Evolutionary conservation across 768 basidiomycete species (phyloP).

Genomic region (Scleroderma bovista): DNA sequence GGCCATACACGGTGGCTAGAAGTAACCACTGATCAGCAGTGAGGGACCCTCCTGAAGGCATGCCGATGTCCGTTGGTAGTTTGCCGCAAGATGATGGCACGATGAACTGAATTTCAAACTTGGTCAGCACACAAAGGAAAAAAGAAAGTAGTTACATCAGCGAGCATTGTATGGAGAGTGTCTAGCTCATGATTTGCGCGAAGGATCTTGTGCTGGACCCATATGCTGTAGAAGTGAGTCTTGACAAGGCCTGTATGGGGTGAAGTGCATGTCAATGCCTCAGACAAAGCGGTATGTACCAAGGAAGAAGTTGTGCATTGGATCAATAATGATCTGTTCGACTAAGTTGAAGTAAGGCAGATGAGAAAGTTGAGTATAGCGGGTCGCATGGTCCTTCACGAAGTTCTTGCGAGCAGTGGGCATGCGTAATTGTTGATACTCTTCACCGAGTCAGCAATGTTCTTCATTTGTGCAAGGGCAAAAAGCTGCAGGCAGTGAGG

Average conservation of each 20-base stretch:
- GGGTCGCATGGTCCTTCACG: constrained; percentile 1
- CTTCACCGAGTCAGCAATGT: too few relatives aligned
- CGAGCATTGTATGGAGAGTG: not conserved
- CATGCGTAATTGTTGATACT: too few relatives aligned
- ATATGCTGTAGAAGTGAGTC: not conserved
- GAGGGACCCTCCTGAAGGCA: not conserved
- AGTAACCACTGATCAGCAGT: too few relatives aligned
- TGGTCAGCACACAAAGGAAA: too few relatives aligned
- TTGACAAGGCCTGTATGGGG: not conserved
- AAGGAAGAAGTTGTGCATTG: constrained; percentile 34
- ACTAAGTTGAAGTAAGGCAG: constrained; percentile 33
- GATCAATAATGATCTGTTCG: constrained; percentile 25
- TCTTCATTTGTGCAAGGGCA: too few relatives aligned
- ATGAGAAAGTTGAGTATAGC: constrained; percentile 14
- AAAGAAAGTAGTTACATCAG: not conserved
- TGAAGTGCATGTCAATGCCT: too few relatives aligned
- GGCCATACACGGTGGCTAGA: too few relatives aligned
- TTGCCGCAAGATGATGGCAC: not conserved
- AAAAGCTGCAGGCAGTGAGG: too few relatives aligned
- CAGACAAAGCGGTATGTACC: constrained; percentile 18
- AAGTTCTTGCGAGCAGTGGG: not conserved
- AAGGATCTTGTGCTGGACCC: not conserved
- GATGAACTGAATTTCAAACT: too few relatives aligned
- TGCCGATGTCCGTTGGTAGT: not conserved
- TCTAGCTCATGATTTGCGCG: not conserved